Percentiles rank a stretch among this genome's conserved stretches.
Evolutionary conservation across 768 basidiomycete species (phyloP).

Genomic region (Leccinum uliginosum): DNA sequence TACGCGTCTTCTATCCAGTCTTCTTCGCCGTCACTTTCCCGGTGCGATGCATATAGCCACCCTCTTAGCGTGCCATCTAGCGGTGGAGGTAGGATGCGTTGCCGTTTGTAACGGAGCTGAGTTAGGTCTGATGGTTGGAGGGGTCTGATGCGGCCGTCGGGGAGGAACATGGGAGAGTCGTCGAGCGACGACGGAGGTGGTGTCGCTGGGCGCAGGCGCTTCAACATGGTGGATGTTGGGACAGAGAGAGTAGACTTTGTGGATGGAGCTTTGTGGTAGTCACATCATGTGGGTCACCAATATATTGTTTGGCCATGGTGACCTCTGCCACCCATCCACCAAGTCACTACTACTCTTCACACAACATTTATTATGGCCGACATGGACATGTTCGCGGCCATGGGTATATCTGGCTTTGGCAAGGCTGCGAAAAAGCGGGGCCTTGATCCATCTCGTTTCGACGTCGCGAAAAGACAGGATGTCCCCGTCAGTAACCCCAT

Average conservation of each 20-base stretch:
- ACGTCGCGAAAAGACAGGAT: slow-evolving; percentile 65
- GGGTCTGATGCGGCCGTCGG: slow-evolving; percentile 9
- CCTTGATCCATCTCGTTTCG: slow-evolving; percentile 74
- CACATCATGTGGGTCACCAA: neutral
- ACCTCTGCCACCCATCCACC: slow-evolving; percentile 17
- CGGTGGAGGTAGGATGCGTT: slow-evolving; percentile 47
- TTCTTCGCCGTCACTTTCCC: slow-evolving; percentile 28
- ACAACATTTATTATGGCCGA: slow-evolving; percentile 40
- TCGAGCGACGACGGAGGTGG: slow-evolving; percentile 36
- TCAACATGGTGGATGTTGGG: slow-evolving; percentile 40
- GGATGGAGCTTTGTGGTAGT: neutral
- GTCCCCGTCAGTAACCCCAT: slow-evolving; percentile 20
- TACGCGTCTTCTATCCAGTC: slow-evolving; percentile 33
- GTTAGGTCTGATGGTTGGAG: slow-evolving; percentile 9
- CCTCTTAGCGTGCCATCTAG: slow-evolving; percentile 51
- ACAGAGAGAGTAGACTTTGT: slow-evolving; percentile 2
- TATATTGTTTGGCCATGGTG: neutral
- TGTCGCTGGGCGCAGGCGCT: slow-evolving; percentile 46
- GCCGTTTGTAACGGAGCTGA: slow-evolving; percentile 45
- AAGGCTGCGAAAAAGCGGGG: slow-evolving; percentile 63
- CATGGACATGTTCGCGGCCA: slow-evolving; percentile 70
- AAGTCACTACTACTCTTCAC: neutral
- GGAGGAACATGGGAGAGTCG: slow-evolving; percentile 21
- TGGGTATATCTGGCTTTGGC: slow-evolving; percentile 84
- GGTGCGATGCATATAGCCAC: slow-evolving; percentile 31